Percentiles rank a stretch among this genome's conserved stretches.
Evolutionary conservation across 129 eudicot species (phyloP).

Genomic region (Flaveria bidentis): DNA sequence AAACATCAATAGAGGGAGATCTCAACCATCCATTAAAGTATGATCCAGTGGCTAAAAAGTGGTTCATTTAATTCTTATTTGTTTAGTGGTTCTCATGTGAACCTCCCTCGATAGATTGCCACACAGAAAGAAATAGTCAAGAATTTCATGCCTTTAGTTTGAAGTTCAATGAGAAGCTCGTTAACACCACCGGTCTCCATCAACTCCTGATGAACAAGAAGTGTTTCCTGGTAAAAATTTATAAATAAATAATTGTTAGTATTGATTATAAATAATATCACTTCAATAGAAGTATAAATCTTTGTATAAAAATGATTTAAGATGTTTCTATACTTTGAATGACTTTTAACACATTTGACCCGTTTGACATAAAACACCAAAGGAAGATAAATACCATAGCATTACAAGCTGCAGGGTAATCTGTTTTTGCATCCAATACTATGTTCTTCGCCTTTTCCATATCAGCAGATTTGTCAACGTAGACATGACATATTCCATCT

Average conservation of each 20-base stretch:
- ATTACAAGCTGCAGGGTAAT: conserved; percentile 98
- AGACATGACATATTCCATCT: conserved; percentile 99
- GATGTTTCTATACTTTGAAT: not conserved
- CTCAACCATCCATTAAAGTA: conserved; percentile 6
- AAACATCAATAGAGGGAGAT: not conserved
- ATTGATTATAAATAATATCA: not conserved
- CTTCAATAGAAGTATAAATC: not conserved
- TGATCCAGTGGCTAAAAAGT: not conserved
- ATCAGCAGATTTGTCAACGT: conserved; percentile 92
- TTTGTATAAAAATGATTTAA: conserved; percentile 6
- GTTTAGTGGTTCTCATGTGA: not conserved
- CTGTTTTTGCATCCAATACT: conserved; percentile 90
- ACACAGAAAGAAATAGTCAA: conserved; percentile 12
- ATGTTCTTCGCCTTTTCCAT: conserved; percentile 86
- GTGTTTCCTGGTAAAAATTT: conserved; percentile 66
- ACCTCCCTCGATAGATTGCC: conserved; percentile 6
- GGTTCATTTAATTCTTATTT: not conserved
- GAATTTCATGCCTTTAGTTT: conserved; percentile 62
- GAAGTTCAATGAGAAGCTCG: conserved; percentile 84
- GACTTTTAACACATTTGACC: not conserved
- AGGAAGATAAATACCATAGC: conserved; percentile 71
- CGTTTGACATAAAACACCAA: not conserved
- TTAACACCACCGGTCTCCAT: conserved; percentile 60
- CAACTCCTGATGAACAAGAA: conserved; percentile 88
- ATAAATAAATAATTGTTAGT: not conserved